Base-by-base conservation (phyloP, 345 rosid species). In the Psidium guajava region DNA sequence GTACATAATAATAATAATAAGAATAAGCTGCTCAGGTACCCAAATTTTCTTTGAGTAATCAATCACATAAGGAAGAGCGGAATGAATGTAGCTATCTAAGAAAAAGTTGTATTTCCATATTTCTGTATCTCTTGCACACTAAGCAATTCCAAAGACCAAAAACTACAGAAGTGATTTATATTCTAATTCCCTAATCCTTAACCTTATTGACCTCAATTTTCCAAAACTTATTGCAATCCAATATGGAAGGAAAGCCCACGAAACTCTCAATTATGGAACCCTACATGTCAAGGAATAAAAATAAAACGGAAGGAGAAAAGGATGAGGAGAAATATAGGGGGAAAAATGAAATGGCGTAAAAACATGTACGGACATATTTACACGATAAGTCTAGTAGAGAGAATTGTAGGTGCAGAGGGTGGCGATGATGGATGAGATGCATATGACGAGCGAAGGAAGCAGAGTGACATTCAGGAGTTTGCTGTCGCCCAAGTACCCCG, bases 401-500 rank as follows among this genome's bases (percentile, higher is more conserved):
- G 99, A 94, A 91, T 98, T 98, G 89, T 98, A 98, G 88, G 99
- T 98, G 74, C 85, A 92, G 91, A 93, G 91, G 84, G 99, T 96
- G 84, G 99, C 97, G 55, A 92, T 74, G 85, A 96, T 98, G 91
- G 99, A 98, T 88, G 82, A 77, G 58, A 94, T 55, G 88, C 97
- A 96, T 82, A 96, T 91, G 16, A 96, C 12, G 74, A 98, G 95
- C 3, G 99, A 94, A 61, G 99, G 99, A 64, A 98, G 90, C 80
- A 98, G 97, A 44, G 99, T 96, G 73, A 87, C 89, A 87, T 98
- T 98, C 93, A 98, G 85, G 40, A 98, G 96, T 88, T 28, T 88
- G 25, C 89, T 91, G 88, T 91, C 85, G 6, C 99, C 98, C 86
- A 98, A 86, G 90, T 88, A 96, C 18, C 99, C 99, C 24, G 96